phyloP scores from a whole-genome alignment of 192 early-diverging fungal species.

The Cladochytrium replicatum region DNA sequence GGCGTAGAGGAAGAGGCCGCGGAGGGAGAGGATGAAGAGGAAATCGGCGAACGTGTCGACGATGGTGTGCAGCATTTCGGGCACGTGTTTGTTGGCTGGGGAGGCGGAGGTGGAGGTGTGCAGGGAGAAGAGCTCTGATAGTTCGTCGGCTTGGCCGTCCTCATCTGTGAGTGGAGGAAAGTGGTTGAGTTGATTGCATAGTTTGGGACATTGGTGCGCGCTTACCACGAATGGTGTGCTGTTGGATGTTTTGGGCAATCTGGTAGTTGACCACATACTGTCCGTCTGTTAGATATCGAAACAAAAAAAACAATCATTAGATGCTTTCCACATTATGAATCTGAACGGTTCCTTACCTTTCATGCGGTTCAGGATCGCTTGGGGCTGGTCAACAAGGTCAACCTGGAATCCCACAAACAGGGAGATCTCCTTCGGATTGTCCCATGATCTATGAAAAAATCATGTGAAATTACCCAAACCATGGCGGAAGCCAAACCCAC shows the following conservation, averaged over 20 bases:
- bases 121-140: background rate
- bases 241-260: background rate
- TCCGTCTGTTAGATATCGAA: slow-evolving; percentile 27
- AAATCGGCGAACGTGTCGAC: slow-evolving; percentile 49
- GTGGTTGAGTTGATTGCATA: slow-evolving; percentile 13
- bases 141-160: no score
- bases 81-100: background rate
- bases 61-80: slow-evolving; percentile 5
- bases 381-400: slow-evolving; percentile 61
- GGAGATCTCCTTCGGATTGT: slow-evolving; percentile 36
- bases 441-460: no score
- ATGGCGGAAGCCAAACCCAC: no score
- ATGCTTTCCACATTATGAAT: no score
- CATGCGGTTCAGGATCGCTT: slow-evolving; percentile 53
- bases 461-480: no score
- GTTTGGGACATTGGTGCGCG: background rate
- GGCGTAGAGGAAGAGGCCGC: slow-evolving; percentile 57
- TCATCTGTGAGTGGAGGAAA: no score
- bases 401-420: slow-evolving; percentile 61
- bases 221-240: no score
- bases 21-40: slow-evolving; percentile 55
- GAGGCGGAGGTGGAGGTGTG: background rate
- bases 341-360: slow-evolving; percentile 32
- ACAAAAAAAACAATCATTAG: slow-evolving; percentile 9
- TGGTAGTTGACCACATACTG: slow-evolving; percentile 46